Conservation (phyloP, 2,329 filamentous ascomycete species). For the Rhinocladiella mackenziei region DNA sequence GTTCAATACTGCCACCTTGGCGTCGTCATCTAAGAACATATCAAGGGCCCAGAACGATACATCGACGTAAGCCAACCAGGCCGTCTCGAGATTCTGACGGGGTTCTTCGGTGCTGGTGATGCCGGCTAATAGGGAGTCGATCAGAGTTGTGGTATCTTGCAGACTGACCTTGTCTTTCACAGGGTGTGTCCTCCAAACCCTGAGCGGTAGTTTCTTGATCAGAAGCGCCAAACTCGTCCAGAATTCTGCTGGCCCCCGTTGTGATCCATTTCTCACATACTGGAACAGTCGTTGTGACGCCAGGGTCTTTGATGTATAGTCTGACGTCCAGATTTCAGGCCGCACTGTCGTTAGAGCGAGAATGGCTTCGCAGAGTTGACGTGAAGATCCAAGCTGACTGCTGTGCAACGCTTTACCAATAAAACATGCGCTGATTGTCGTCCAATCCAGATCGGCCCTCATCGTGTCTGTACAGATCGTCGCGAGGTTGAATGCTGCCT, state of each 20-base stretch:
- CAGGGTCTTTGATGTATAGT: constrained; percentile 56
- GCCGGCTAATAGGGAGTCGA: constrained; percentile 66
- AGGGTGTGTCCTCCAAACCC: constrained; percentile 50
- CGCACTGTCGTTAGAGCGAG: constrained; percentile 60
- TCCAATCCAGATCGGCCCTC: constrained; percentile 55
- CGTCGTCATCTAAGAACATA: constrained; percentile 46
- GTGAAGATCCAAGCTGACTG: constrained; percentile 68
- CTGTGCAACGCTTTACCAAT: constrained; percentile 69
- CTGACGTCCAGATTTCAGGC: constrained; percentile 69
- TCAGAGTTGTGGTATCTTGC: constrained; percentile 57
- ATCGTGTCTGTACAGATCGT: constrained; percentile 49
- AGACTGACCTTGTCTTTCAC: constrained; percentile 29
- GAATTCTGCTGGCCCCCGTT: constrained; percentile 66
- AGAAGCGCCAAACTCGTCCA: constrained; percentile 68
- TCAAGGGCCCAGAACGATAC: constrained; percentile 54
- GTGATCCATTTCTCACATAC: constrained; percentile 79
- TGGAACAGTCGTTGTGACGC: constrained; percentile 58
- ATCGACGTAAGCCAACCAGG: constrained; percentile 60
- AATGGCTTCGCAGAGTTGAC: constrained; percentile 66
- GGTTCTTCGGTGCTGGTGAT: constrained; percentile 72
- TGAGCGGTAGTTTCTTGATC: constrained; percentile 53
- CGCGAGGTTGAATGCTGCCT: constrained; percentile 55
- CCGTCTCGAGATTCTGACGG: constrained; percentile 18
- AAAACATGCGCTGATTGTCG: constrained; percentile 63
- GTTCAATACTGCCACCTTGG: constrained; percentile 44